Base-by-base conservation (phyloP, 495 filamentous ascomycete genomes). In the Lindgomyces ingoldianus region DNA sequence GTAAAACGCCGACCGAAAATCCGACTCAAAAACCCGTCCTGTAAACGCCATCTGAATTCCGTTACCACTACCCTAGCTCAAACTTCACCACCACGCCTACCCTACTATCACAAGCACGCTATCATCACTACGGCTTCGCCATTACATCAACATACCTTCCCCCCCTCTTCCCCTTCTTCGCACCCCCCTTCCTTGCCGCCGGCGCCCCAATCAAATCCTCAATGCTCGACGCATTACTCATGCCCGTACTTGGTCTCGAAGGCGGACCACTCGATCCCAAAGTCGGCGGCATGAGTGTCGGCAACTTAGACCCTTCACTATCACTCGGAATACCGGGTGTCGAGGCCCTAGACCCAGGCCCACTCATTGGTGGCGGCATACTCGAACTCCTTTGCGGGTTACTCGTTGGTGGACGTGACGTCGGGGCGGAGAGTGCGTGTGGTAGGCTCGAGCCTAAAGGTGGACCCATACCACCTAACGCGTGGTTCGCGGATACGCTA, bases 141-240 rank as follows among this genome's bases (percentile, higher is more conserved):
- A 97, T 96, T 60, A 96, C 90, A 82, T 97, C 92, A 22, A 97
- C 84, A 82, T 97, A 97, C 26, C 89, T 77, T 45, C 89, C 85
- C 2, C 86, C 85, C 80, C 90, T 96, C 80, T 90, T 90, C 68
- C 83, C 82, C 72, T 87, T 88, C 78, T 84, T 91, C n/a, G 80
- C 78, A 21, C 82, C 83, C 0, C 84, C 85, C 70, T 89, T 91
- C 72, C 88, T 82, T 21, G 83, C 84, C 27, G 78, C 78, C 9
- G 91, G 84, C 42, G 88, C 84, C 2, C 87, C 89, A 39, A 93
- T 76, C 64, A 96, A 77, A 72, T 96, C 91, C 71, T 96, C 91
- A 64, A 96, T 93, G 57, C 85, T 89, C 73, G 85, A 91, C 1
- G 90, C 90, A 64, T 86, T 87, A 70, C 89, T 91, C 77, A 93